These are phyloP conservation scores for Sodiomyces alkalinus DNA, from an alignment of 2,329 filamentous ascomycete species.

Conservation along the genomic window DNA sequence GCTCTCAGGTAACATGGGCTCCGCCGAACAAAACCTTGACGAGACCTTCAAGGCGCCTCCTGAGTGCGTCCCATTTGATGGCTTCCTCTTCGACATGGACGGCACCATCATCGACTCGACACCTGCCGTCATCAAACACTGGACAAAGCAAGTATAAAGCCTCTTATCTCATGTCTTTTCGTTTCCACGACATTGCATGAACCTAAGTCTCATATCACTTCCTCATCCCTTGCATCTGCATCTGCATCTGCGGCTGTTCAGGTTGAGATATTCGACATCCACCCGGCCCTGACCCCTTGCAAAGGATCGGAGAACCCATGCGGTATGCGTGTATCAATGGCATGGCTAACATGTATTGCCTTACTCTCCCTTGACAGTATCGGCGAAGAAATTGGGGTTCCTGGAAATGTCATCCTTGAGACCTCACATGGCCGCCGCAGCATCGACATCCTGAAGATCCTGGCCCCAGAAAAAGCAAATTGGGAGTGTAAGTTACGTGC, in stretches of 20 bases:
- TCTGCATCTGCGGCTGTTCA: neutral
- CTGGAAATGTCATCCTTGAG: conserved; percentile 70
- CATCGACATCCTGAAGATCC: conserved; percentile 69
- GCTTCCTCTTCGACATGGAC: conserved; percentile 61
- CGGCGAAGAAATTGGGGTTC: conserved; percentile 68
- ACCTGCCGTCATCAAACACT: conserved; percentile 61
- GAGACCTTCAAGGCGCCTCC: conserved; percentile 7
- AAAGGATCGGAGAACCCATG: too few relatives aligned
- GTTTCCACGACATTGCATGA: too few relatives aligned
- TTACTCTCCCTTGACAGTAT: conserved; percentile 35
- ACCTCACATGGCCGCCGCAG: conserved; percentile 83
- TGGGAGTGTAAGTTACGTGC: conserved; percentile 76
- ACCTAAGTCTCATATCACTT: neutral
- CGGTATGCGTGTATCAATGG: too few relatives aligned
- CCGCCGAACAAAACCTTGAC: neutral
- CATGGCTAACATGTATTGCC: conserved; percentile 8
- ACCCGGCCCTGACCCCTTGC: too few relatives aligned
- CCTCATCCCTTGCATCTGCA: conserved; percentile 3
- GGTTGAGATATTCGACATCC: too few relatives aligned
- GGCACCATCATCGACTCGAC: conserved; percentile 77
- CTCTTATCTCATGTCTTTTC: too few relatives aligned
- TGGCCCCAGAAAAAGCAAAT: conserved; percentile 74
- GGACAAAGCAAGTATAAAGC: too few relatives aligned
- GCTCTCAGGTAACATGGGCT: conserved; percentile 1
- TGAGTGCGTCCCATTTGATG: conserved; percentile 24